A percentile compares a stretch with the other conserved stretches of the same genome.
Evolutionary conservation across 768 basidiomycete species (phyloP).

Genomic region (Jaapia argillacea): DNA sequence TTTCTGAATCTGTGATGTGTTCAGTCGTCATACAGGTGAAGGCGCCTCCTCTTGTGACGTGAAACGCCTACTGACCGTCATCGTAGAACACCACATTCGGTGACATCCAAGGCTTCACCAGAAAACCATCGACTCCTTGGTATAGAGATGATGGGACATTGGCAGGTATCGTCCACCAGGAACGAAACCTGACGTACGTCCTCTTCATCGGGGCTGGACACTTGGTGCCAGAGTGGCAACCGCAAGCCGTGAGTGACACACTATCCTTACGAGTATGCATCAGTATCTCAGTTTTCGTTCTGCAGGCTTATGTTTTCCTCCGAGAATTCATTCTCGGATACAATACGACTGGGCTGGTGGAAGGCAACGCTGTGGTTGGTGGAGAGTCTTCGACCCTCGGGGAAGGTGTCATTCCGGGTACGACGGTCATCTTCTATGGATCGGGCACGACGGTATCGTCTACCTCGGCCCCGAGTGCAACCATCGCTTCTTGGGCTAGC

Average conservation of each 20-base stretch:
- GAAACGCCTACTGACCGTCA: neutral
- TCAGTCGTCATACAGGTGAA: slow-evolving; percentile 9
- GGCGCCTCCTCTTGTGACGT: too few relatives aligned
- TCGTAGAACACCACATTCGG: slow-evolving; percentile 69
- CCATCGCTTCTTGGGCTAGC: slow-evolving; percentile 20
- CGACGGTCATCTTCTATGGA: slow-evolving; percentile 46
- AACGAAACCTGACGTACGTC: slow-evolving; percentile 46
- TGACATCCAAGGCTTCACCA: slow-evolving; percentile 64
- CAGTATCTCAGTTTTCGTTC: neutral
- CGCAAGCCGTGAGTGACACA: slow-evolving; percentile 39
- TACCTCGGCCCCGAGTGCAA: slow-evolving; percentile 18
- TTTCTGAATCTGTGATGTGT: neutral
- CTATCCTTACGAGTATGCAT: slow-evolving; percentile 27
- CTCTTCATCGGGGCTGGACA: slow-evolving; percentile 30
- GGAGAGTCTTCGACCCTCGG: slow-evolving; percentile 40
- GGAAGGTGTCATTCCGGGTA: slow-evolving; percentile 40
- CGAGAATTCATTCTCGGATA: slow-evolving; percentile 63
- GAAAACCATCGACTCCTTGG: slow-evolving; percentile 62
- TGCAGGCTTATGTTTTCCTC: slow-evolving; percentile 50
- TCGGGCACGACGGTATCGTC: slow-evolving; percentile 18
- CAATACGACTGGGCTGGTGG: slow-evolving; percentile 50
- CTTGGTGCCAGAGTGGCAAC: slow-evolving; percentile 25
- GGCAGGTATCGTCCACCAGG: slow-evolving; percentile 69
- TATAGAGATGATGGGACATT: slow-evolving; percentile 44
- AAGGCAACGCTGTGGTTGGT: slow-evolving; percentile 26